Evolutionary conservation across 2,329 filamentous ascomycete genomes (phyloP).

Genomic region (Neonectria hederae): DNA sequence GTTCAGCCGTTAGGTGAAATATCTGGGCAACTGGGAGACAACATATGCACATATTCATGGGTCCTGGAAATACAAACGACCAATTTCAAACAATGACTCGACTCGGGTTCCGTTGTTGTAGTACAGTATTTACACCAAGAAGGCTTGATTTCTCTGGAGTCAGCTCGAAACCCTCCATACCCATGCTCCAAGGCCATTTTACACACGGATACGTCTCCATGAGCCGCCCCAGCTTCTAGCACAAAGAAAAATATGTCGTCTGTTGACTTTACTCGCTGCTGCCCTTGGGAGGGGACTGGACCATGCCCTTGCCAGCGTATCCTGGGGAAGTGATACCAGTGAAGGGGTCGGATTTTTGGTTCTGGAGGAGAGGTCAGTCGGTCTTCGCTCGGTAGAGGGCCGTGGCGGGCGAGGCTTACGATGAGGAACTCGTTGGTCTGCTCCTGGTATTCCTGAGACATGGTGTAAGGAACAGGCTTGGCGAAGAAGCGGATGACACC

Average conservation of each 20-base stretch:
- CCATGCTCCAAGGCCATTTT: slow-evolving; percentile 46
- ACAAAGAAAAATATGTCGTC: slow-evolving; percentile 47
- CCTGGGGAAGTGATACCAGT: slow-evolving; percentile 82
- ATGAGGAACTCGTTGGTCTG: slow-evolving; percentile 92
- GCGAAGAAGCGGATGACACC: slow-evolving; percentile 75
- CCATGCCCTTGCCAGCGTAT: slow-evolving; percentile 80
- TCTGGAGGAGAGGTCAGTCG: slow-evolving; percentile 58
- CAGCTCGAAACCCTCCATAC: slow-evolving; percentile 45
- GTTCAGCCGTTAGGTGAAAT: slow-evolving; percentile 22
- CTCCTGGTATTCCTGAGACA: slow-evolving; percentile 98
- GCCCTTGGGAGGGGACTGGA: slow-evolving; percentile 73
- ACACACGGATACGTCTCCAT: slow-evolving; percentile 48
- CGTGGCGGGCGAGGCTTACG: slow-evolving; percentile 58
- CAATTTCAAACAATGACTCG: slow-evolving; percentile 45
- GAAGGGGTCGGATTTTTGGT: slow-evolving; percentile 86
- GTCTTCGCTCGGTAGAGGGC: background rate
- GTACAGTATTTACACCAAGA: slow-evolving; percentile 56
- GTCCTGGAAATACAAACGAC: slow-evolving; percentile 29
- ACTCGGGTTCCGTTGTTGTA: slow-evolving; percentile 52
- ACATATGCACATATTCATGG: slow-evolving; percentile 22
- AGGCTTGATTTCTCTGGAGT: slow-evolving; percentile 43
- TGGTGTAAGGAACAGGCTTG: slow-evolving; percentile 78
- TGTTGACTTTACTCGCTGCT: slow-evolving; percentile 49
- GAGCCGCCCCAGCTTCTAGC: slow-evolving; percentile 46
- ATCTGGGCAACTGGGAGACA: slow-evolving; percentile 27